Conservation (phyloP, 2,329 filamentous ascomycete genomes). For the Phialocephala subalpina region DNA sequence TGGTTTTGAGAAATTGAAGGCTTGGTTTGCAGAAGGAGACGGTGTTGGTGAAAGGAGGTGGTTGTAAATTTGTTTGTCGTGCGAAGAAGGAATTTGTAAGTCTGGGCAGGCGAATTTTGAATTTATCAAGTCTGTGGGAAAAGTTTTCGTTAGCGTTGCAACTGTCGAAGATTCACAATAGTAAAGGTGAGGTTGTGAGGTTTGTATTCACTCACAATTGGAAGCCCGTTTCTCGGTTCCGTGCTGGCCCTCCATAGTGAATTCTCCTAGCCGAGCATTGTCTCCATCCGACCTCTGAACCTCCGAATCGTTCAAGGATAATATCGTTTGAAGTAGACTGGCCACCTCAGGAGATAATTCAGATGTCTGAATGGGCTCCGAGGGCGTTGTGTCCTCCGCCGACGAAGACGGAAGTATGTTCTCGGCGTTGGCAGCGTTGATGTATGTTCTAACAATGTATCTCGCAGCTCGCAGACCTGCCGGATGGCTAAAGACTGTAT, state of each 20-base stretch:
- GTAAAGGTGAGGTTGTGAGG: background rate
- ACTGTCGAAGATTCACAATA: background rate
- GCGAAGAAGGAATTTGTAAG: background rate
- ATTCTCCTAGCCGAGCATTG: constrained; percentile 5
- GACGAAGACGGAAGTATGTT: background rate
- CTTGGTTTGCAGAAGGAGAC: background rate
- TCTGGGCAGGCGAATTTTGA: background rate
- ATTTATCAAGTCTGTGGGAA: background rate
- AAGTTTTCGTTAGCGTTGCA: background rate
- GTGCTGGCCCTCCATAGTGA: background rate
- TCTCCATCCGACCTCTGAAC: background rate
- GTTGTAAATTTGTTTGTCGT: background rate
- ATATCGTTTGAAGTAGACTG: constrained; percentile 22
- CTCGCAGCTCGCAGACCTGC: constrained; percentile 31
- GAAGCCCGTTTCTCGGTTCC: background rate
- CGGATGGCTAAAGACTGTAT: constrained; percentile 27
- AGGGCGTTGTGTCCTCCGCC: constrained; percentile 13
- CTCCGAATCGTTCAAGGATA: constrained; percentile 29
- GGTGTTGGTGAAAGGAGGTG: background rate
- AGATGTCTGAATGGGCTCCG: constrained; percentile 8
- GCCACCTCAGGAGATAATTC: constrained; percentile 25
- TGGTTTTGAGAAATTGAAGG: background rate
- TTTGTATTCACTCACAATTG: constrained; percentile 10
- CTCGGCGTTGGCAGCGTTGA: constrained; percentile 13
- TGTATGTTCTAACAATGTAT: constrained; percentile 19